These are phyloP conservation scores for Wickerhamiella azymoides DNA, from an alignment of 805 yeast genomes.

Conservation along the genomic window DNA sequence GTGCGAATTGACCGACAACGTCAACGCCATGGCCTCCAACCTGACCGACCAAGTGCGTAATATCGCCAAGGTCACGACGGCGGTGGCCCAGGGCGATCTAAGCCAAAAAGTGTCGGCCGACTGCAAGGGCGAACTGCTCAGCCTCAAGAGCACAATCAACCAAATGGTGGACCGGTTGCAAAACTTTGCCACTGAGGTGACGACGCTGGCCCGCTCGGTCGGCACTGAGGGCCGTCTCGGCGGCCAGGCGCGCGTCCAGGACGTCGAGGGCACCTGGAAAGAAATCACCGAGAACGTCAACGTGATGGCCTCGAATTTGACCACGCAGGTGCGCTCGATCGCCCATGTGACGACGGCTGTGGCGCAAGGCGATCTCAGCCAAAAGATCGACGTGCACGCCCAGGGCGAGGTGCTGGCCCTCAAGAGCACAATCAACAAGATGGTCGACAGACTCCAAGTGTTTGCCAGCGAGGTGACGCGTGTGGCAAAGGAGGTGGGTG, in stretches of 20 bases:
- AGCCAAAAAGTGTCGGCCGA: constrained; percentile 76
- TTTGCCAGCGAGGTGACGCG: constrained; percentile 81
- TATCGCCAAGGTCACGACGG: constrained; percentile 77
- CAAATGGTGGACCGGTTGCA: constrained; percentile 79
- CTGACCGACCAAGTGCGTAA: constrained; percentile 79
- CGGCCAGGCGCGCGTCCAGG: constrained; percentile 71
- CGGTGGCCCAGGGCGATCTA: constrained; percentile 73
- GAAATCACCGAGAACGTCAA: constrained; percentile 72
- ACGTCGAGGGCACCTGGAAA: constrained; percentile 80
- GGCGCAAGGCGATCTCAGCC: constrained; percentile 77
- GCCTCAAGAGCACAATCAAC: constrained; percentile 70
- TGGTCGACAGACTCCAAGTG: constrained; percentile 82
- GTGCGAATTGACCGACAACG: constrained; percentile 76
- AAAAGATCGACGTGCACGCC: constrained; percentile 77
- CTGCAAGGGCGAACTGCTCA: constrained; percentile 68
- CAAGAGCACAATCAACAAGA: constrained; percentile 75
- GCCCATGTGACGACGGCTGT: constrained; percentile 88
- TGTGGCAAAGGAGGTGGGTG: constrained; percentile 87
- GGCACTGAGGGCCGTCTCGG: constrained; percentile 84
- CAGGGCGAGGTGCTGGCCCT: constrained; percentile 81
- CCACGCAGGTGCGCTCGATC: constrained; percentile 77
- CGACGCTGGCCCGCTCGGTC: constrained; percentile 73
- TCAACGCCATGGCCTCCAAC: constrained; percentile 81
- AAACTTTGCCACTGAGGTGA: constrained; percentile 71
- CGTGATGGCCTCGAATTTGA: constrained; percentile 75